Evolutionary conservation across 1,284 basidiomycete species (phyloP).

Genomic region (Malassezia equina): DNA sequence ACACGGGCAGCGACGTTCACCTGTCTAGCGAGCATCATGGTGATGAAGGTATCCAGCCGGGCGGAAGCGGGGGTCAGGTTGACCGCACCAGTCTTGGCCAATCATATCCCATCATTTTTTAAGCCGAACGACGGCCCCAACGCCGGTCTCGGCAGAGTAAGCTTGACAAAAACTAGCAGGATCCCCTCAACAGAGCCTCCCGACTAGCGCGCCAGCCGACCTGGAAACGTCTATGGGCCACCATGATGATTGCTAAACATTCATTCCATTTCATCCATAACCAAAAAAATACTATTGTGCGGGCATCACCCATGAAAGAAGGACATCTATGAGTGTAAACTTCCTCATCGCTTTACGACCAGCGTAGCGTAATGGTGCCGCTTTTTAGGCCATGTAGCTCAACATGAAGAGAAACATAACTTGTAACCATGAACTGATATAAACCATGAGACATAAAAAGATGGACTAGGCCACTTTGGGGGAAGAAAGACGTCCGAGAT

Average conservation of each 20-base stretch:
- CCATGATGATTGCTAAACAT: too few species aligned
- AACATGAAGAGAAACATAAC: neutral
- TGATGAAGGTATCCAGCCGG: neutral
- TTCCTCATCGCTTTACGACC: neutral
- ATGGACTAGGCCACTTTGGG: neutral
- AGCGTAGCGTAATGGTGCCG: neutral
- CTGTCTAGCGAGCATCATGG: constrained; percentile 9
- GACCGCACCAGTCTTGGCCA: neutral
- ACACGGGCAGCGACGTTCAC: constrained; percentile 3
- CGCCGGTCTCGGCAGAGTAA: neutral
- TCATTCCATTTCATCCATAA: neutral
- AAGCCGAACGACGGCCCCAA: neutral
- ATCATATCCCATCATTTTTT: neutral
- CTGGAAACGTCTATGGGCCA: too few species aligned
- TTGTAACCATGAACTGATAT: neutral
- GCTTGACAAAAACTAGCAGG: neutral
- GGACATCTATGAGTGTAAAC: neutral
- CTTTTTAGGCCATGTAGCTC: neutral
- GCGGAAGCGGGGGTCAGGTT: neutral
- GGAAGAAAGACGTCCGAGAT: neutral
- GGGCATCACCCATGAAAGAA: neutral
- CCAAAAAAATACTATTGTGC: neutral
- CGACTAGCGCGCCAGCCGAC: too few species aligned
- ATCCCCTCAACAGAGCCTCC: neutral
- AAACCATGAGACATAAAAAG: neutral